A percentile compares a stretch with the other conserved stretches of the same genome.
These are phyloP conservation scores for Neurospora discreta DNA, from an alignment of 495 filamentous ascomycete genomes.

Conservation along the genomic window DNA sequence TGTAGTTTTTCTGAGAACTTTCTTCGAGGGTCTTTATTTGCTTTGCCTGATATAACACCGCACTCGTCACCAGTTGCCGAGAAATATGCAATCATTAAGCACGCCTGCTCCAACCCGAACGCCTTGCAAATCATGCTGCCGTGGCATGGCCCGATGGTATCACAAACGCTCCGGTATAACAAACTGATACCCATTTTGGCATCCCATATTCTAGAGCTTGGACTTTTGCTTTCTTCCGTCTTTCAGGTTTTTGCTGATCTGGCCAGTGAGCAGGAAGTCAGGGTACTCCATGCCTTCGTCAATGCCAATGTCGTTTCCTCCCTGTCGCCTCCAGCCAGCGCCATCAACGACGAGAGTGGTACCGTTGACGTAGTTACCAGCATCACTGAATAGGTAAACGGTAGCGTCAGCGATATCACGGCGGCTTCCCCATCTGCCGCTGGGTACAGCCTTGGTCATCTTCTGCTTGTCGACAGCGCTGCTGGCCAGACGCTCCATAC, in stretches of 20 bases:
- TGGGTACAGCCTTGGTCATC: conserved; percentile 37
- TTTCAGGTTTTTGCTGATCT: conserved; percentile 32
- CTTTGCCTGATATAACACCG: not conserved
- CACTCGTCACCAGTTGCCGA: not conserved
- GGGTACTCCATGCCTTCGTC: conserved; percentile 35
- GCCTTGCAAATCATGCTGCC: not conserved
- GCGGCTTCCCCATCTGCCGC: conserved; percentile 66
- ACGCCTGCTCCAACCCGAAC: not conserved
- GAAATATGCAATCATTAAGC: not conserved
- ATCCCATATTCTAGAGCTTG: conserved; percentile 23
- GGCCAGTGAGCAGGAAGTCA: conserved; percentile 29
- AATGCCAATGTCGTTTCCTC: conserved; percentile 31
- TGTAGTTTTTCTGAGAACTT: not conserved
- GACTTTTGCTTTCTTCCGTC: conserved; percentile 25
- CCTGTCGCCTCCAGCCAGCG: conserved; percentile 52
- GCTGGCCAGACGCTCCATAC: conserved; percentile 42
- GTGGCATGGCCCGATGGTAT: not conserved
- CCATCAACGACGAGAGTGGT: conserved; percentile 71
- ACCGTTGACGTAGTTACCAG: conserved; percentile 75
- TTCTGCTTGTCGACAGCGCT: conserved; percentile 19
- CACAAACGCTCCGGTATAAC: not conserved
- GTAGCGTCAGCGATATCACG: conserved; percentile 90
- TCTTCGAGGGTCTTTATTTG: not conserved
- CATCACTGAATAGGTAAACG: conserved; percentile 72
- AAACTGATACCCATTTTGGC: not conserved